These are phyloP conservation scores for Rhinocladiella similis DNA, from an alignment of 2,329 filamentous ascomycete species.

Conservation along the genomic window DNA sequence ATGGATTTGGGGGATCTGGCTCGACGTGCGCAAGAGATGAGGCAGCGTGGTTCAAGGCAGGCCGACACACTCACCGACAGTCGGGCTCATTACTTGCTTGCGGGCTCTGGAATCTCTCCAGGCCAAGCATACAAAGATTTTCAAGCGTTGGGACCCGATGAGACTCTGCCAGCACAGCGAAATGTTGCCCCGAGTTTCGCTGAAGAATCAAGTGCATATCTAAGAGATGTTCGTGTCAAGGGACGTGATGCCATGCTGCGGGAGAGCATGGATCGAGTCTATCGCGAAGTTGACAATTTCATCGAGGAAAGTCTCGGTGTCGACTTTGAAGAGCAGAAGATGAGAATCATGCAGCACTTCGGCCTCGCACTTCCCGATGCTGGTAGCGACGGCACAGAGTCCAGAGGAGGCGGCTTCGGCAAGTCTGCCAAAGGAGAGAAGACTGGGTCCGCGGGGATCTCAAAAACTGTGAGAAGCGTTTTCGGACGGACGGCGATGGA, in stretches of 20 bases:
- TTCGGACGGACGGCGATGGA: constrained; percentile 72
- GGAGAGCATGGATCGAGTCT: constrained; percentile 84
- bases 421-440: constrained; percentile 11
- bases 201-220: constrained; percentile 51
- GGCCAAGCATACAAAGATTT: constrained; percentile 83
- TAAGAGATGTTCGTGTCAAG: constrained; percentile 83
- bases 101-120: constrained; percentile 89
- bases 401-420: constrained; percentile 52
- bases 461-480: constrained; percentile 48
- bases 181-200: constrained; percentile 17
- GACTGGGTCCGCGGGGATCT: constrained; percentile 1
- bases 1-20: constrained; percentile 87
- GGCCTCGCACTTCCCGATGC: constrained; percentile 65
- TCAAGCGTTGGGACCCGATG: constrained; percentile 73
- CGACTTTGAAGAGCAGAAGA: constrained; percentile 93
- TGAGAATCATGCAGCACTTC: constrained; percentile 94
- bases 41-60: constrained; percentile 60
- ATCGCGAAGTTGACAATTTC: constrained; percentile 89
- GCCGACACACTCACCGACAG: constrained; percentile 44
- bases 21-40: constrained; percentile 72
- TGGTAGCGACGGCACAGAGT: constrained; percentile 38
- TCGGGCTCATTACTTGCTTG: constrained; percentile 81
- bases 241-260: constrained; percentile 89
- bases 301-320: constrained; percentile 92
- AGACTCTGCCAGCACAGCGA: constrained; percentile 7